These are phyloP conservation scores for Nicotiana noctiflora DNA, from an alignment of 257 asterid genomes.

Conservation along the genomic window DNA sequence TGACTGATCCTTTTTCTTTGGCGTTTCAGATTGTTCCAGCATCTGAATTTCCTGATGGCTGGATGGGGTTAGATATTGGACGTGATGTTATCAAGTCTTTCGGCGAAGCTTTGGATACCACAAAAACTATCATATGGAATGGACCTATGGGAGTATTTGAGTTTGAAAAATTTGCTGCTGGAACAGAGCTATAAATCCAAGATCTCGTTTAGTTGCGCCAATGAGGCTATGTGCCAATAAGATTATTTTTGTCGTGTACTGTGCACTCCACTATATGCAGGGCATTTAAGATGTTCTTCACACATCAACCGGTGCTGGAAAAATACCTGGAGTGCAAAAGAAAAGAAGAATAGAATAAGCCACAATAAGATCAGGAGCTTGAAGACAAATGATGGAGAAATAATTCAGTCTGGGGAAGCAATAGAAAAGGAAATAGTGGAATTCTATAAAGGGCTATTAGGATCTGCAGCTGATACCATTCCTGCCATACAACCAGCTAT, in stretches of 20 bases:
- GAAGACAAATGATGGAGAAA: no score
- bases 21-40: conserved; percentile 54
- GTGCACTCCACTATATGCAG: no score
- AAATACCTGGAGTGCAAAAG: no score
- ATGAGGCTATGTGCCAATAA: conserved; percentile 45
- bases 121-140: conserved; percentile 44
- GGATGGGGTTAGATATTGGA: conserved; percentile 49
- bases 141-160: conserved; percentile 55
- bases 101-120: conserved; percentile 31
- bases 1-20: conserved; percentile 29
- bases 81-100: conserved; percentile 36
- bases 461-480: no score
- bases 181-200: conserved; percentile 19
- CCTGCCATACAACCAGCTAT: no score
- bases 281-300: no score
- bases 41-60: conserved; percentile 54
- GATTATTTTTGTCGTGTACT: neutral
- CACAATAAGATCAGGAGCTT: no score
- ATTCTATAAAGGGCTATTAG: no score
- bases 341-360: no score
- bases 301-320: no score
- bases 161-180: neutral
- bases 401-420: no score
- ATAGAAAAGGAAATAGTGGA: no score
- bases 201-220: conserved; percentile 58